Evolutionary conservation across 2,329 filamentous ascomycete genomes (phyloP), one percentile per base, ranked within the genome.

Genomic region (Colletotrichum sp.): DNA sequence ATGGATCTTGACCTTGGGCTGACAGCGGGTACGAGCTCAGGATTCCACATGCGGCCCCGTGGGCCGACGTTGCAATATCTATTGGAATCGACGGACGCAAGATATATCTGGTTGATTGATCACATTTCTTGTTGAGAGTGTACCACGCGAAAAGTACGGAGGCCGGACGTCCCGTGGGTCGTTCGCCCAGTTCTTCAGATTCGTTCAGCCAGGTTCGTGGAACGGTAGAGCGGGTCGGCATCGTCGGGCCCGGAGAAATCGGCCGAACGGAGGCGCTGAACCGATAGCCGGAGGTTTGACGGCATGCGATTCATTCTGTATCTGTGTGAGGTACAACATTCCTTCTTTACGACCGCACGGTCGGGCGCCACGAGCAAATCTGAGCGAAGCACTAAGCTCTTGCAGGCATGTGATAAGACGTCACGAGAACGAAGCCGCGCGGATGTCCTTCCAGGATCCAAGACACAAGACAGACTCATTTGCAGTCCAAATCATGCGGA

Each of bases 11-110:
- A n/a, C 55, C 10, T 55, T 21, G 10, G 21, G 39, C 59, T 57
- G 49, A n/a, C 34, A 36, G 24, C 49, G 18, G 62, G 49, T 32
- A 36, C 52, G 16, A 30, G 18, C 26, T 66, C 44, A 24, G 63
- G 34, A 34, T n/a, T 28, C 57, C 18, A 2, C 9, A 63, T 16
- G 55, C 28, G 18, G 36, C 26, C 16, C 16, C 64, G 34, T 72
- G 63, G 71, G 36, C 52, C 39, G n/a, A 52, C 21, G 63, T 62
- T 63, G 36, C n/a, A 72, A 52, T 15, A 21, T 21, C 49, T 34
- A 21, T 28, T 57, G 9, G 26, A 36, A 24, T 49, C 18, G 8
- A 69, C 30, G 10, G 9, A 32, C 24, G 18, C 6, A 57, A 39
- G 15, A 34, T 24, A n/a, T n/a, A 10, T 32, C 15, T 57, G 26